Base-by-base conservation (phyloP, 1,284 basidiomycete genomes). In the Ganoderma lingzhi region DNA sequence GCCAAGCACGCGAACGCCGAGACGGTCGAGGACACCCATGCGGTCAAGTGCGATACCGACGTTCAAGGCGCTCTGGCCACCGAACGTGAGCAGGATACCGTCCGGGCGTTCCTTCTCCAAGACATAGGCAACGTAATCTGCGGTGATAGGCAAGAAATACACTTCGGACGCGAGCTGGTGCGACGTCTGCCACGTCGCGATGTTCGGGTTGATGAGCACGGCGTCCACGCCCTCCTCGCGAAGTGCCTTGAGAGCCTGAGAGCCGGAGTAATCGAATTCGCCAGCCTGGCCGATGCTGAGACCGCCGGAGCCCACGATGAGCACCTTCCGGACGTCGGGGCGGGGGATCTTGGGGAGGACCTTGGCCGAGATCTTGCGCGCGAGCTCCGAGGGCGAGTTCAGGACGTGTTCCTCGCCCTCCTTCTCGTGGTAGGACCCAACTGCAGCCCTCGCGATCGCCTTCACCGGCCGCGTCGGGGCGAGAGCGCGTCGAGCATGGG, bases 241-340 rank as follows among this genome's bases (percentile, higher is more conserved):
- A 68, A 99, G 91, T 15, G 98, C 98, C 83, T 99, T 99, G 84
- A 99, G 92, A 41, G 98, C 98, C 84, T 99, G 98, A 9, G 97
- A 99, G 59, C 94, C 98, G 37, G 96, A 98, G 83, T 99, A 99
- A 82, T 99, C 98, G 82, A 99, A 99, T 83, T 99, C 98, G 82
- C 98, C 98, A 5, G 98, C 98, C 82, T 99, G 98, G 58, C 98
- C 98, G 73, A 99, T 99, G 78, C 92, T 94, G 62, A 99, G 90
- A 71, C 98, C 98, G 78, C 98, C 98, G 73, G 93, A 95, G 73
- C 98, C 98, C 63, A 99, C 96, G 69, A 99, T 95, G 71, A 99
- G 88, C 63, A 99, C 98, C 80, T 97, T 98, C 80, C 94, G 92
- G 61, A 99, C 97, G 76, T 98, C 91, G 35, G 95, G 93, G 42